Base-by-base conservation (phyloP, 2,329 filamentous ascomycete species). In the Ceratocystis variospora region DNA sequence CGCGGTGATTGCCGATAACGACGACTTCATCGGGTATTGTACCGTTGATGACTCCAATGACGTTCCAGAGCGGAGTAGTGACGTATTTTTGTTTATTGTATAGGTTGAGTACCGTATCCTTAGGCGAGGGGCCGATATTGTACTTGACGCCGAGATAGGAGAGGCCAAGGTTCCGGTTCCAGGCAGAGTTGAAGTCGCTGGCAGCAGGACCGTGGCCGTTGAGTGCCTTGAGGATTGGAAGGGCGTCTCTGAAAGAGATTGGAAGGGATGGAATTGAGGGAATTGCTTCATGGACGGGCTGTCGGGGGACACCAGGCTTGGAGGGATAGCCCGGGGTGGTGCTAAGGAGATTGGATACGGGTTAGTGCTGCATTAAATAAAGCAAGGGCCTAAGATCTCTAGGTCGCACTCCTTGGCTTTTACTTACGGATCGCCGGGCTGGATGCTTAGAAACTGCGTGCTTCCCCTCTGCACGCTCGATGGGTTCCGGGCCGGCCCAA, bases 241-340 rank as follows among this genome's bases (percentile, higher is more conserved):
- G 75, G 0, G 89, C 92, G 71, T 97, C 93, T 5, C 79, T 76
- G 73, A 96, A 96, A 0, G 93, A 96, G 63, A 97, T 89, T 3
- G 93, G 93, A 1, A 96, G 78, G 0, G 93, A 97, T 0, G 94
- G 93, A 65, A 97, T 97, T 2, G 83, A 85, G 0, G 94, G 89
- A 41, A 87, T 94, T 5, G 83, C 81, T 33, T 82, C 79, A 22
- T 90, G 80, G 0, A 87, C 84, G 6, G 90, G 84, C 67, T 85
- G 80, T 28, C 93, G 87, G 45, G 90, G 89, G 28, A 81, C 88
- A n/a, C 88, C 93, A 4, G 92, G 93, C 74, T 93, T 93, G 0
- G 91, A 96, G 6, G 93, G 89, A 72, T 96, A 96, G 10, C 94
- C 94, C 19, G 91, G 90, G 0, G 94, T 97, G 0, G 94, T 96